These are phyloP conservation scores for Apiospora rasikravindrae DNA, from an alignment of 2,329 filamentous ascomycete species.

Conservation along the genomic window DNA sequence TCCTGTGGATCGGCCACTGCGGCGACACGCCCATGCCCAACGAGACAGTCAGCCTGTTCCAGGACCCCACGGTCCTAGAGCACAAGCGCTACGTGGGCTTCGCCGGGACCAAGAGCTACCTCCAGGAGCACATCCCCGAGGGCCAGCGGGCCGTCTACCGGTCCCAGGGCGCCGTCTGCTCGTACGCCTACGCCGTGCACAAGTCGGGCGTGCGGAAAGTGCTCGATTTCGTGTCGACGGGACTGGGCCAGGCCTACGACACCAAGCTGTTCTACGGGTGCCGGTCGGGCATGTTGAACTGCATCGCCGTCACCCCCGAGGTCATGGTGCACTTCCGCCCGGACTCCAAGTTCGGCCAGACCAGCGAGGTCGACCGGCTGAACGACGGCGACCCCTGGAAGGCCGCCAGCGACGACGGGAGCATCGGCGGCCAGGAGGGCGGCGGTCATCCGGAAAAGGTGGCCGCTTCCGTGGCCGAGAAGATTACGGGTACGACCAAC, in stretches of 20 bases:
- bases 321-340: conserved; percentile 43
- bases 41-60: conserved; percentile 30
- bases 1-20: conserved; percentile 47
- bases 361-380: conserved; percentile 24
- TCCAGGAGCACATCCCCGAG: conserved; percentile 20
- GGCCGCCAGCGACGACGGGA: not conserved
- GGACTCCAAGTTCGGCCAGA: conserved; percentile 32
- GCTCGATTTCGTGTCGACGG: conserved; percentile 35
- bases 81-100: conserved; percentile 27
- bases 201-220: conserved; percentile 39
- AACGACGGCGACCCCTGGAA: not conserved
- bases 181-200: conserved; percentile 39
- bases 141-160: conserved; percentile 35
- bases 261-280: conserved; percentile 40
- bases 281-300: conserved; percentile 35
- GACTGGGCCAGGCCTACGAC: conserved; percentile 42
- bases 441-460: not conserved
- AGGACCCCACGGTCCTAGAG: conserved; percentile 28
- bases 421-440: not conserved
- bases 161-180: conserved; percentile 34
- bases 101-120: conserved; percentile 22
- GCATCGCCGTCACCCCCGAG: conserved; percentile 43
- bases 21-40: conserved; percentile 28
- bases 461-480: not conserved
- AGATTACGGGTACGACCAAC: conserved; percentile 9